Base-by-base conservation (phyloP, 2,329 filamentous ascomycete genomes). In the Dactylellina sp. region DNA sequence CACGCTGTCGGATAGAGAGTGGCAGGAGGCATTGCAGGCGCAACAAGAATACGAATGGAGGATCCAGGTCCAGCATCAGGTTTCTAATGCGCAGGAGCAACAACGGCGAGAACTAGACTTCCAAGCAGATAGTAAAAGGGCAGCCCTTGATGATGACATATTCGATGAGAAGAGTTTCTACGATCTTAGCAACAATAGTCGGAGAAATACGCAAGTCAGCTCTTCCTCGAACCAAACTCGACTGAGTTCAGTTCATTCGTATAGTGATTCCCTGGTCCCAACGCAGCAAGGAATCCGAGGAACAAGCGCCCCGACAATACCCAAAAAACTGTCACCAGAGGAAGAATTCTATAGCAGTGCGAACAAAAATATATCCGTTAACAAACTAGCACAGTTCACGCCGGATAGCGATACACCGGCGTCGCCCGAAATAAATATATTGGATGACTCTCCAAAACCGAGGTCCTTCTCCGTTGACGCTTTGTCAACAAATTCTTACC, bases 301-400 rank as follows among this genome's bases (percentile, higher is more conserved):
- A 18, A 35, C 44, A 11, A 72, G 46, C 14, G 37, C 25, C 1
- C 53, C 53, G 35, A 16, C 35, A 1, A 22, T 60, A 32, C 64
- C 68, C 16, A 65, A 49, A 20, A 59, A 65, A 14, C 16, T 64
- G 11, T 72, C 61, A 24, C 59, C 25, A 25, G 68, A 72, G 18
- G 68, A 72, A 42, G 68, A 72, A 20, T 72, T 72, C 42, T 72
- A 72, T 46, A 72, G 39, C 35, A 65, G 60, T 40, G 60, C 55
- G 40, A 60, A 65, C 24, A 12, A 35, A 16, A 65, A 35, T 39
- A 18, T 16, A 39, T 72, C 68, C 9, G 39, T 52, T 24, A 49
- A 44, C 16, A 60, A 60, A 35, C 53, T 64, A 1, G 53, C 60
- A 9, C 68, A 72, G 25, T 65, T 65, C 35, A 72, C 68, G 7